phyloP scores from a whole-genome alignment of 257 asterid species.

The Nicotiana noctiflora region DNA sequence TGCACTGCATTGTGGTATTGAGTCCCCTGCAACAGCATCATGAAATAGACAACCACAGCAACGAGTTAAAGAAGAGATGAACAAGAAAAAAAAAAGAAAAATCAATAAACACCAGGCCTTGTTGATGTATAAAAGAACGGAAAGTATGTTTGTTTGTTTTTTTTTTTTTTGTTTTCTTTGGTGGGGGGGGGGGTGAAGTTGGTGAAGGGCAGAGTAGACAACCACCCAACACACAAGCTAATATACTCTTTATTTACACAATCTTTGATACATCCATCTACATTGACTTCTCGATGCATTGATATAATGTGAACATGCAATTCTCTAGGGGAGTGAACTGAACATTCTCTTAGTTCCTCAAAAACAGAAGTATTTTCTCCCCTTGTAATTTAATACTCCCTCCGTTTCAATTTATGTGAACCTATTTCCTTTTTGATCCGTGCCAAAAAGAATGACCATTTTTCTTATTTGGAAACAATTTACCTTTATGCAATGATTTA shows the following conservation, averaged over 20 bases:
- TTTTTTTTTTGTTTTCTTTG: no score
- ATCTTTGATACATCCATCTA: background rate
- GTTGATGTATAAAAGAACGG: background rate
- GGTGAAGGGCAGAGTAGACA: background rate
- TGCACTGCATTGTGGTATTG: conserved; percentile 90
- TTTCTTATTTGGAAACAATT: no score
- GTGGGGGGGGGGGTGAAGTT: background rate
- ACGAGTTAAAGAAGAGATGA: background rate
- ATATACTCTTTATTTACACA: background rate
- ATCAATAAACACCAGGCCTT: background rate
- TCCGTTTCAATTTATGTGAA: no score
- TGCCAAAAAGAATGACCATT: no score
- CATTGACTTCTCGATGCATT: background rate
- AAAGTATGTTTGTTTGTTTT: background rate
- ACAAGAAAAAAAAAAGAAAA: background rate
- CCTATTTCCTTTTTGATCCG: no score
- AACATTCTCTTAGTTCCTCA: background rate
- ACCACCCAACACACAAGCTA: background rate
- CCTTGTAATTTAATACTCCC: background rate
- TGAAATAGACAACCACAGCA: conserved; percentile 2
- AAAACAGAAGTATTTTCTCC: background rate
- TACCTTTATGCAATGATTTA: no score
- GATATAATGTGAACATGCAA: background rate
- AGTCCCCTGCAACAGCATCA: conserved; percentile 56
- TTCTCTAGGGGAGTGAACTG: background rate